phyloP scores from a whole-genome alignment of 345 rosid genomes.

The Pistacia atlantica region DNA sequence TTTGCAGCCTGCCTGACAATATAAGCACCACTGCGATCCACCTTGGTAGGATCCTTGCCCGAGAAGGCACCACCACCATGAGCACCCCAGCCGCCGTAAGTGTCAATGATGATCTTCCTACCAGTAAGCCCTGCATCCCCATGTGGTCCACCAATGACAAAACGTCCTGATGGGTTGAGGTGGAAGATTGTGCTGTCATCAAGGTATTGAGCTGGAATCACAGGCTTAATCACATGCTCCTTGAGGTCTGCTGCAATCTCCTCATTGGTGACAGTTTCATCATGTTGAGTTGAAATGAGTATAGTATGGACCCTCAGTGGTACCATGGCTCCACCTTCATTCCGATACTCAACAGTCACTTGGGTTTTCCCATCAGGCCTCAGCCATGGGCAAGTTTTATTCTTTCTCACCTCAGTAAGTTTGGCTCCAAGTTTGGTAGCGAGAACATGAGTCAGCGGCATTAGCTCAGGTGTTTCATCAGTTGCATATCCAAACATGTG shows the following conservation, averaged over 20 bases:
- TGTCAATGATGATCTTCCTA: constrained; percentile 30
- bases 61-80: constrained; percentile 40
- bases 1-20: constrained; percentile 33
- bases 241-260: constrained; percentile 23
- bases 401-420: constrained; percentile 32
- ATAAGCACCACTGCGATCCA: constrained; percentile 35
- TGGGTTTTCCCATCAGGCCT: constrained; percentile 40
- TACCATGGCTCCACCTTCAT: constrained; percentile 36
- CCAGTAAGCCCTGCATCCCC: constrained; percentile 35
- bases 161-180: constrained; percentile 36
- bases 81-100: constrained; percentile 37
- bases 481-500: constrained; percentile 39
- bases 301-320: constrained; percentile 30
- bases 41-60: constrained; percentile 32
- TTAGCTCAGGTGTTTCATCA: constrained; percentile 34
- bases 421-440: constrained; percentile 33
- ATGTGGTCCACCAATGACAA: constrained; percentile 35
- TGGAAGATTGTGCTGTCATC: constrained; percentile 35
- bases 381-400: constrained; percentile 30
- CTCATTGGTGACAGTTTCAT: constrained; percentile 24
- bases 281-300: constrained; percentile 34
- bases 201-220: constrained; percentile 28
- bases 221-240: constrained; percentile 33
- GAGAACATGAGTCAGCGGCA: constrained; percentile 34
- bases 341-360: constrained; percentile 32